Conservation (phyloP, 2,329 filamentous ascomycete species). For the Tolypocladium endophyticum region DNA sequence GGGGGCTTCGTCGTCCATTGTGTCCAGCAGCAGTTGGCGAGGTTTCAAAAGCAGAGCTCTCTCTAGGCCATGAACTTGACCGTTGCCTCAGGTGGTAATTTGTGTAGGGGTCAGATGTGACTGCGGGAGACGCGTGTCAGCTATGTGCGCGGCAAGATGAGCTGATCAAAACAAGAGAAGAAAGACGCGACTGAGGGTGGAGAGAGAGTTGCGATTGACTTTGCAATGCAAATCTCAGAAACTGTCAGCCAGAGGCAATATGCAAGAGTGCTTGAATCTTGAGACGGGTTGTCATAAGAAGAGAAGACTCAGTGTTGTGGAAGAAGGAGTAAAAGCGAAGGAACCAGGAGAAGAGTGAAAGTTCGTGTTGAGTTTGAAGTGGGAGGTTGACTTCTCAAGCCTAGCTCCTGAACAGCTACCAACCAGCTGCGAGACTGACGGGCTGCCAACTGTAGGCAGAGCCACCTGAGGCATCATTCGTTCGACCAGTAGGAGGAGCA, state of each 20-base stretch:
- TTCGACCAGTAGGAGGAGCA: not conserved
- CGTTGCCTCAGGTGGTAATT: not conserved
- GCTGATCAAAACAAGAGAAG: not conserved
- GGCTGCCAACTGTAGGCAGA: not conserved
- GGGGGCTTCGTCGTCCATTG: not conserved
- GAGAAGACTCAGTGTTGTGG: not conserved
- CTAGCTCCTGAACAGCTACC: not conserved
- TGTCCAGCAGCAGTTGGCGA: not conserved
- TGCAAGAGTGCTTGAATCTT: not conserved
- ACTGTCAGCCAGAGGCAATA: not conserved
- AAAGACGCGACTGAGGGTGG: not conserved
- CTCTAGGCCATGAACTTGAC: not conserved
- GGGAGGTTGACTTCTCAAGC: not conserved
- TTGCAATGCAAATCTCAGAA: not conserved
- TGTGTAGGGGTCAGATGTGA: not conserved
- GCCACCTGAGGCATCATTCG: not conserved
- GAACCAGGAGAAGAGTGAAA: too few species aligned
- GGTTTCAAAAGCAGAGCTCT: not conserved
- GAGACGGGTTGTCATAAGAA: not conserved
- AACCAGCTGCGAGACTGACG: not conserved
- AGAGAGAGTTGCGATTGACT: not conserved
- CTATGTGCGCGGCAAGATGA: not conserved
- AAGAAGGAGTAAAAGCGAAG: not conserved
- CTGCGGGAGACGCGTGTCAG: not conserved
- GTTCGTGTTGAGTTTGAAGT: not conserved